phyloP scores from a whole-genome alignment of 2,329 filamentous ascomycete genomes.

The Phyllosticta citrichinensis region DNA sequence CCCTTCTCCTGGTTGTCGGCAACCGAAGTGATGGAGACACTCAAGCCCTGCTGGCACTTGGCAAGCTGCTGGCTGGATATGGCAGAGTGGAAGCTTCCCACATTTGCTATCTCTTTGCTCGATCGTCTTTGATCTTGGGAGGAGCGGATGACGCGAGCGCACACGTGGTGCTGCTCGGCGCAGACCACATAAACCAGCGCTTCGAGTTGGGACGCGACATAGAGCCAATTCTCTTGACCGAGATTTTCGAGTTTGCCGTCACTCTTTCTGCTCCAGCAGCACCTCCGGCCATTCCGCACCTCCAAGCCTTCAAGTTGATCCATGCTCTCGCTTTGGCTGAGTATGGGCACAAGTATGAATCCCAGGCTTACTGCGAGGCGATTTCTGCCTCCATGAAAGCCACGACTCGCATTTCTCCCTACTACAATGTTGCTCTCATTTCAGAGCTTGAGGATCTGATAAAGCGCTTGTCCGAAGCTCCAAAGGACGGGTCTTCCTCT shows the following conservation, averaged over 20 bases:
- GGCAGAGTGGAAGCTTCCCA: slow-evolving; percentile 85
- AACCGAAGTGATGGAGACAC: slow-evolving; percentile 77
- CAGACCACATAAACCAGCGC: slow-evolving; percentile 63
- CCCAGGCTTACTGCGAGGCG: slow-evolving; percentile 82
- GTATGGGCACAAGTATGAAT: slow-evolving; percentile 69
- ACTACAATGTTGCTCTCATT: slow-evolving; percentile 70
- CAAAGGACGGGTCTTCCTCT: slow-evolving; percentile 68
- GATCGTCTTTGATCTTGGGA: slow-evolving; percentile 59
- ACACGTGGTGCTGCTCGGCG: slow-evolving; percentile 74
- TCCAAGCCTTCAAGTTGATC: slow-evolving; percentile 84
- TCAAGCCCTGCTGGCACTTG: slow-evolving; percentile 67
- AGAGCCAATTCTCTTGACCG: slow-evolving; percentile 85
- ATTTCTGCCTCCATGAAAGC: slow-evolving; percentile 67
- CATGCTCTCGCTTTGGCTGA: slow-evolving; percentile 80
- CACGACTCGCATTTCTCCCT: slow-evolving; percentile 74
- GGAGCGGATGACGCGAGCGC: slow-evolving; percentile 73
- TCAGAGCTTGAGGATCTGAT: slow-evolving; percentile 71
- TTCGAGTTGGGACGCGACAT: slow-evolving; percentile 68
- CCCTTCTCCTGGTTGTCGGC: slow-evolving; percentile 71
- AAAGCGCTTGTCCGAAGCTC: slow-evolving; percentile 73
- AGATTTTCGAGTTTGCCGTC: slow-evolving; percentile 86
- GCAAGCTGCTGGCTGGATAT: slow-evolving; percentile 73
- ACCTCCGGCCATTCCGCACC: slow-evolving; percentile 59
- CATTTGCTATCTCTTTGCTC: slow-evolving; percentile 84
- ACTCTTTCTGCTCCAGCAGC: slow-evolving; percentile 52